Base-by-base conservation (phyloP, 306 rosid genomes). In the Vigna reflexopilosa region DNA sequence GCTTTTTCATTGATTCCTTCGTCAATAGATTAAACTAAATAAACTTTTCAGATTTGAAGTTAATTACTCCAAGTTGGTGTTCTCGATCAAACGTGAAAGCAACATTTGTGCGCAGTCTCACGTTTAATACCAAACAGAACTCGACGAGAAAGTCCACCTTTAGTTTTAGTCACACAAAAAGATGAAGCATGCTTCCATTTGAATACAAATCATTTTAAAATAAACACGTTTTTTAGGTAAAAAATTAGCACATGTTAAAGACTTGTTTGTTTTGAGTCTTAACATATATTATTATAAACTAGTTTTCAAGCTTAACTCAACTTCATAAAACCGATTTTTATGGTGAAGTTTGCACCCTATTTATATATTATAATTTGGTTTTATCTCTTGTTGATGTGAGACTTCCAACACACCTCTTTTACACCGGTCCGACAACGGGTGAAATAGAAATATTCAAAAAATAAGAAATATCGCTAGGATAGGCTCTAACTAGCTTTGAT, bases 101-200 rank as follows among this genome's bases (percentile, higher is more conserved):
- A 66, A 77, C 81, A 56, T 67, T 26, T 67, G 20, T 24, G 7
- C 54, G 57, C 34, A 22, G 58, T 38, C 30, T 40, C 81, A 77
- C 44, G 75, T 54, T 52, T 38, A 17, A 7, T 7, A 30, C 51
- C 22, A 20, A 19, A 57, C 28, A 73, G 22, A 57, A 57, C 44
- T 56, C 19, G 42, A 28, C 38, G 6, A 20, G 6, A 58, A 58
- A 59, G 19, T 12, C 66, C 13, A 30, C 20, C 44, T 15, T 15
- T 62, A 32, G 34, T 62, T 15, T 62, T 15, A 15, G 24, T 30
- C 8, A 15, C 44, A 16, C 7, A 32, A 32, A 34, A 7, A 36
- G n/a, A 36, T 9, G n/a, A 45, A 67, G 13, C 57, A 47, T 67
- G 7, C 58, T 48, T 68, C 44, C 57, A 68, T 68, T 40, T 26